Evolutionary conservation across 1,139 yeast species (phyloP).

Genomic region (Taphrina pruni): DNA sequence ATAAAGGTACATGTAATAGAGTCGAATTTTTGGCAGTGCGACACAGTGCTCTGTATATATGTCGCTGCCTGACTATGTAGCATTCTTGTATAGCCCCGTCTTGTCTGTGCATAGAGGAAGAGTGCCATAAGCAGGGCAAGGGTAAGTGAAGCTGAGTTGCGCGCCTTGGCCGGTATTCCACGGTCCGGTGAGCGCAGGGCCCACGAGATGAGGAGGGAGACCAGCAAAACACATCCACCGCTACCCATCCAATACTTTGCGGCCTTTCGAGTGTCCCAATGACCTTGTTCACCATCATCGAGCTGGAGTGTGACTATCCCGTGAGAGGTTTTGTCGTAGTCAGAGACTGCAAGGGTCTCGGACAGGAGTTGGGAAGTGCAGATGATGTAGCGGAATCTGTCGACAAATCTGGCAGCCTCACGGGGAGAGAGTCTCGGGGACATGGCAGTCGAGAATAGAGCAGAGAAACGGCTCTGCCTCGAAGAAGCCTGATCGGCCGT

Average conservation of each 20-base stretch:
- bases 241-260: slow-evolving; percentile 51
- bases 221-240: slow-evolving; percentile 53
- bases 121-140: slow-evolving; percentile 42
- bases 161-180: slow-evolving; percentile 22
- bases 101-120: slow-evolving; percentile 46
- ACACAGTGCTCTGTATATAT: slow-evolving; percentile 49
- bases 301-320: slow-evolving; percentile 16
- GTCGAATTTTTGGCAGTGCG: slow-evolving; percentile 51
- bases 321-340: slow-evolving; percentile 42
- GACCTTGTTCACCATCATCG: slow-evolving; percentile 22
- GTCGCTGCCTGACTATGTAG: slow-evolving; percentile 51
- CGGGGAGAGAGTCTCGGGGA: slow-evolving; percentile 47
- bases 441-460: slow-evolving; percentile 44
- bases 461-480: slow-evolving; percentile 28
- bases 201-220: slow-evolving; percentile 51
- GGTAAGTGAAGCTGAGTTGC: slow-evolving; percentile 48
- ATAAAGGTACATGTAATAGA: slow-evolving; percentile 50
- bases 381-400: slow-evolving; percentile 56
- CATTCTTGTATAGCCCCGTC: slow-evolving; percentile 46
- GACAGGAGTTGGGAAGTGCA: slow-evolving; percentile 57
- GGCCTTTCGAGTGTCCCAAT: slow-evolving; percentile 32
- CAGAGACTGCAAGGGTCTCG: slow-evolving; percentile 47
- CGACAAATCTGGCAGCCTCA: slow-evolving; percentile 54
- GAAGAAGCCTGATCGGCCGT: slow-evolving; percentile 27
- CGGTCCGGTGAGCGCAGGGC: slow-evolving; percentile 41